phyloP scores from a whole-genome alignment of 495 filamentous ascomycete species.

The Neurospora terricola region DNA sequence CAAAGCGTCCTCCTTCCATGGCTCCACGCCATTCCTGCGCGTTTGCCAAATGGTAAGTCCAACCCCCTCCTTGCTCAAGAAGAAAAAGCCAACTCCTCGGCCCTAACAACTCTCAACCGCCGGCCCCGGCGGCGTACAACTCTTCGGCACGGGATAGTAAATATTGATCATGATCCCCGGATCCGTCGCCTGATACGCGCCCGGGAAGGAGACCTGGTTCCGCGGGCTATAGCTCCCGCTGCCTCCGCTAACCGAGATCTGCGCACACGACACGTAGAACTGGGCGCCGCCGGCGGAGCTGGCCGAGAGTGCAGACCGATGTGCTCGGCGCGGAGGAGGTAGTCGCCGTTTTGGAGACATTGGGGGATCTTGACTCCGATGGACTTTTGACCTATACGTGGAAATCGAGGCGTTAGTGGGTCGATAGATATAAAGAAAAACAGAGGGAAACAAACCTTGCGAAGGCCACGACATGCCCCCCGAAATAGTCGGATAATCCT shows the following conservation, averaged over 20 bases:
- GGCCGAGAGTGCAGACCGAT: constrained; percentile 44
- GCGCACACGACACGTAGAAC: constrained; percentile 44
- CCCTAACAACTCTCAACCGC: constrained; percentile 17
- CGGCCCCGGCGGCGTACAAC: constrained; percentile 28
- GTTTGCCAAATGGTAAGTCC: neutral
- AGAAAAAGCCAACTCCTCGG: neutral
- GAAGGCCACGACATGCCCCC: constrained; percentile 35
- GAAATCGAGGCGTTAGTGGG: neutral
- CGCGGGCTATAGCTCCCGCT: constrained; percentile 24
- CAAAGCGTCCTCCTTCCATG: neutral
- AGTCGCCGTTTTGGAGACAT: constrained; percentile 42
- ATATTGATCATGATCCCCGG: constrained; percentile 40
- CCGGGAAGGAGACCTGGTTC: constrained; percentile 32
- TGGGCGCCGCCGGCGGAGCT: constrained; percentile 36
- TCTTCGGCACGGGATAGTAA: constrained; percentile 33
- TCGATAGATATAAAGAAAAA: neutral
- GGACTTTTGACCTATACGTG: constrained; percentile 12
- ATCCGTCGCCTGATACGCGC: constrained; percentile 31
- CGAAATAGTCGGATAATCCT: constrained; percentile 28
- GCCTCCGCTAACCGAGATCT: constrained; percentile 33
- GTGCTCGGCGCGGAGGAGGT: constrained; percentile 51
- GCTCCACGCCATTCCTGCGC: neutral
- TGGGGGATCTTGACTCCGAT: constrained; percentile 39
- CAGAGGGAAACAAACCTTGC: constrained; percentile 19
- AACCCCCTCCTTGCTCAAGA: neutral